Evolutionary conservation across 2,329 filamentous ascomycete species (phyloP).

Genomic region (Alternaria metachromatica): DNA sequence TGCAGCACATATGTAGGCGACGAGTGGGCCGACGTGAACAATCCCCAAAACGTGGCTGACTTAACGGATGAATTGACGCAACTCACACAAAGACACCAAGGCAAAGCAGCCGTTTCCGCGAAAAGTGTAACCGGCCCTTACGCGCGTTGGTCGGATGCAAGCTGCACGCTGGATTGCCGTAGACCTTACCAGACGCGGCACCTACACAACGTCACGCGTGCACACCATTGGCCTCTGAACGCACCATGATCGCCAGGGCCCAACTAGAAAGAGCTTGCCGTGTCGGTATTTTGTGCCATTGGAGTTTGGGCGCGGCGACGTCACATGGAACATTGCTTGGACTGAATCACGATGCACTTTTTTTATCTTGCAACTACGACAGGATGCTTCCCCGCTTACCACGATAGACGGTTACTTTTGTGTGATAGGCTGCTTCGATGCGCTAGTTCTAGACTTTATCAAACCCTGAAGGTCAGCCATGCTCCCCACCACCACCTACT

Average conservation of each 20-base stretch:
- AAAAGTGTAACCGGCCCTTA: slow-evolving; percentile 14
- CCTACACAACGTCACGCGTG: slow-evolving; percentile 42
- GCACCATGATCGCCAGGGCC: slow-evolving; percentile 33
- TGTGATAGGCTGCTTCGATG: slow-evolving; percentile 24
- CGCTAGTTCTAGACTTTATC: slow-evolving; percentile 15
- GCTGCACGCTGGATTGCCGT: slow-evolving; percentile 33
- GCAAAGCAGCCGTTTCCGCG: slow-evolving; percentile 19
- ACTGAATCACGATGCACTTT: slow-evolving; percentile 6
- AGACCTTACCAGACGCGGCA: slow-evolving; percentile 29
- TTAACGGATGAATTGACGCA: slow-evolving; percentile 29
- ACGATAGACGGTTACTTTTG: slow-evolving; percentile 6
- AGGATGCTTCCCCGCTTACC: slow-evolving; percentile 12
- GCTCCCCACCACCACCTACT: slow-evolving; percentile 29
- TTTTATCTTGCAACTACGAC: background rate
- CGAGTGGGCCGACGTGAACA: slow-evolving; percentile 36
- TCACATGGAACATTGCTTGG: slow-evolving; percentile 9
- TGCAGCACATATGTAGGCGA: slow-evolving; percentile 42
- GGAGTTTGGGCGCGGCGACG: slow-evolving; percentile 5
- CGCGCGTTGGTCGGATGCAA: slow-evolving; percentile 5
- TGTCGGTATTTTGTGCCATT: slow-evolving; percentile 11
- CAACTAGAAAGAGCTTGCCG: slow-evolving; percentile 18
- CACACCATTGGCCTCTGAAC: slow-evolving; percentile 22
- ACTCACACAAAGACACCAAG: slow-evolving; percentile 16
- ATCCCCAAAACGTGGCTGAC: slow-evolving; percentile 34
- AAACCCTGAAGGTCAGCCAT: slow-evolving; percentile 19